Evolutionary conservation across 345 rosid genomes (phyloP), one percentile per base, ranked within the genome.

Genomic region (Aethionema arabicum): DNA sequence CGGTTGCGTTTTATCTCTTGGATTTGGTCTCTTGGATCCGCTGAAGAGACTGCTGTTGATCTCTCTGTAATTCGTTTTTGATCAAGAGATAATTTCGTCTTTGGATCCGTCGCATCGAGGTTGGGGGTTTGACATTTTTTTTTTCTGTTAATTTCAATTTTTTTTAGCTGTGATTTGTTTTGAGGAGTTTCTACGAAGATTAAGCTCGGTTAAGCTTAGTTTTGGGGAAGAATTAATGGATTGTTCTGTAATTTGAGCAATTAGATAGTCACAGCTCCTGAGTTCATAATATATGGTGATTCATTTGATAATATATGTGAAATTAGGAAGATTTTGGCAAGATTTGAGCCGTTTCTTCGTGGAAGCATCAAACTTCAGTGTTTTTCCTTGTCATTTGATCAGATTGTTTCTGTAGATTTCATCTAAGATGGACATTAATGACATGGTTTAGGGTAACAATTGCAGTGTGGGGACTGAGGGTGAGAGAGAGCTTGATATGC

Each of bases 391-490:
- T 8, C 4, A 30, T 6, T 46, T 48, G 41, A 44, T 10, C 2
- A 49, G 47, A 49, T 57, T 27, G 3, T 58, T 21, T 21, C 27
- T 1, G 27, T 21, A 21, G 27, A 21, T 21, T 21, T 21, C 27
- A 21, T 21, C 27, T 21, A 21, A 21, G 27, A 21, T 21, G 27
- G 27, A 21, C 27, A 21, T 21, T 21, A 21, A 2, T 21, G 27
- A 21, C 27, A 21, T 21, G 27, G 27, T 21, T 21, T 21, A 21
- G 27, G 2, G 27, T 21, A 1, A 21, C 2, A 46, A 33, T 48
- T 64, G 68, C 71, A 70, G 82, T 68, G 65, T 52, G 52, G 59
- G 66, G 63, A 51, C 27, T 21, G 27, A 21, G 27, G 27, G 27
- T 21, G 27, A 21, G 27, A 65, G 11, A 37, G 44, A 66, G 57